Conservation (phyloP, 768 basidiomycete genomes). For the Panaeolus cyanescens region DNA sequence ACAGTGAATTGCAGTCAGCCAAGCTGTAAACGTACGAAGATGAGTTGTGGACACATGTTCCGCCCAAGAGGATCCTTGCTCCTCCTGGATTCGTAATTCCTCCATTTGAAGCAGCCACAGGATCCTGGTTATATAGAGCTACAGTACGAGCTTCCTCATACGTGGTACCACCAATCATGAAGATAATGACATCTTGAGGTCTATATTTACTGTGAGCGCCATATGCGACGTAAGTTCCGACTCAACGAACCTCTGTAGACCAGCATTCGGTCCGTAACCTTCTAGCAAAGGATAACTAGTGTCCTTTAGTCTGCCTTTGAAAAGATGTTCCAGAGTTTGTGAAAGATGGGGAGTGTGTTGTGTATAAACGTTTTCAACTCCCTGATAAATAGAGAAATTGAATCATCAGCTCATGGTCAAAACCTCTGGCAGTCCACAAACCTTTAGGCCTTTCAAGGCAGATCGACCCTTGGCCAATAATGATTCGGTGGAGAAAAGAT, state of each 20-base stretch:
- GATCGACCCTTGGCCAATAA: conserved; percentile 92
- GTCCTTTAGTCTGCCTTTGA: conserved; percentile 86
- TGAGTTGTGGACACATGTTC: conserved; percentile 95
- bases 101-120: conserved; percentile 47
- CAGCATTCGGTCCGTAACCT: conserved; percentile 61
- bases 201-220: conserved; percentile 37
- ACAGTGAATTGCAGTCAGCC: conserved; percentile 5
- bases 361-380: conserved; percentile 98
- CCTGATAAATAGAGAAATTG: conserved; percentile 45
- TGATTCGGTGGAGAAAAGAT: conserved; percentile 94
- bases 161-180: conserved; percentile 95
- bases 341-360: conserved; percentile 94
- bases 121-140: conserved; percentile 84
- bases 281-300: conserved; percentile 89
- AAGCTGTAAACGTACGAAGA: conserved; percentile 58
- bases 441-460: conserved; percentile 94
- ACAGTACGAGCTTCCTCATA: conserved; percentile 93
- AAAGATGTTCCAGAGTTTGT: conserved; percentile 87
- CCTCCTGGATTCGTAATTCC: conserved; percentile 55
- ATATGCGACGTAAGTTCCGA: background rate
- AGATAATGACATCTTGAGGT: conserved; percentile 94
- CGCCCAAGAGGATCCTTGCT: conserved; percentile 83
- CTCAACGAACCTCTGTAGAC: conserved; percentile 62
- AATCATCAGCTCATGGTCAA: background rate
- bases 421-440: conserved; percentile 28